Evolutionary conservation across 2,329 filamentous ascomycete genomes (phyloP), one percentile per base, ranked within the genome.

Genomic region (Curvularia sp.): DNA sequence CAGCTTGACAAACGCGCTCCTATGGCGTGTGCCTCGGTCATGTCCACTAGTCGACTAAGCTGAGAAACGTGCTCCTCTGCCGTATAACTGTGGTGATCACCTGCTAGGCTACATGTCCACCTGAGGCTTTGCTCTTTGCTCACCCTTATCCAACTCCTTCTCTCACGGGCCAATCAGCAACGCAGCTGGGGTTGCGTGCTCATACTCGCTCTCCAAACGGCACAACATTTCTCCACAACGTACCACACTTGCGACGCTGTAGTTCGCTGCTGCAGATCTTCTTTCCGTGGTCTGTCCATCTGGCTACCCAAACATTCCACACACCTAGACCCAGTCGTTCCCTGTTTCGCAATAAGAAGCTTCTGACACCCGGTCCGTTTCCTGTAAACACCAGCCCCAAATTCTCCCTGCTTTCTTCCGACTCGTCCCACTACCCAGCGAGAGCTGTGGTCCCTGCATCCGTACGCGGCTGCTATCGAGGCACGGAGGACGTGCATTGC

Each of bases 121-220:
- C 57, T 49, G 26, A 54, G 47, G 28, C 39, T 26, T 38, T 55
- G 53, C 44, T 46, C 31, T 46, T 41, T 58, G 30, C 50, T 33
- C 22, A 30, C 46, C 22, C 8, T 30, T 39, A 30, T 53, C 30
- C 49, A 43, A 26, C 24, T 20, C 35, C 28, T 22, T 30, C 18
- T 44, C 30, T 28, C 22, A 7, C 24, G n/a, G 15, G 20, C 58
- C 58, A 61, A 61, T 61, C 58, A 61, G 7, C 41, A 18, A 20
- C 39, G 8, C 55, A 43, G 42, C 22, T 33, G 24, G 47, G 18
- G 49, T 54, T 61, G 58, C 58, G 58, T 61, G 58, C 58, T 35
- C 22, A 49, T 47, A 22, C 28, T 61, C 49, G 50, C 55, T 56
- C 53, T 33, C 44, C 42, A 43, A 22, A 38, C 53, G 33, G 57